Conservation (phyloP, 148 eudicot genomes). For the Mesembryanthemum crystallinum region DNA sequence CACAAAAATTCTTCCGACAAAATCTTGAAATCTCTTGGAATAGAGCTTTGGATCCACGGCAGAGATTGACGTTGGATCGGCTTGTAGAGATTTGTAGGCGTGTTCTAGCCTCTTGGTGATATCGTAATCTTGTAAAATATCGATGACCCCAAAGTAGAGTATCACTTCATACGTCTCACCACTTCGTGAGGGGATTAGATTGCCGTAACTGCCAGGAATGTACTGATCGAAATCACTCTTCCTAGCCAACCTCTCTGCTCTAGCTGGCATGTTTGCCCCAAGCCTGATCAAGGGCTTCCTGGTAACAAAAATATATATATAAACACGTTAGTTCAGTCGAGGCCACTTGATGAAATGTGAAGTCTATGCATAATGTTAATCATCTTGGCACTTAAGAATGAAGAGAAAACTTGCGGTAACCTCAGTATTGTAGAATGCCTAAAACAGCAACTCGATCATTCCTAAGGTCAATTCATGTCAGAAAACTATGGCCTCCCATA, state of each 20-base stretch:
- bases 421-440: neutral
- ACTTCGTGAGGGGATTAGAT: conserved; percentile 42
- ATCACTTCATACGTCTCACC: conserved; percentile 70
- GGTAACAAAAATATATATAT: neutral
- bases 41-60: conserved; percentile 95
- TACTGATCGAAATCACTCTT: conserved; percentile 78
- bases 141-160: conserved; percentile 86
- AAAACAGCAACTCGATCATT: too few species aligned
- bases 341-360: neutral
- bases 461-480: neutral
- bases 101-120: conserved; percentile 90
- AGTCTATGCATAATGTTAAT: neutral
- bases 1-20: conserved; percentile 70
- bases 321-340: neutral
- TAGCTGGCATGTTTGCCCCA: conserved; percentile 94
- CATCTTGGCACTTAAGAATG: neutral
- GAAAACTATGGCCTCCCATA: conserved; percentile 19
- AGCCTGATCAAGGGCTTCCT: conserved; percentile 84
- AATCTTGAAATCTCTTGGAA: conserved; percentile 84
- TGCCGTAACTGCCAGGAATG: conserved; percentile 51
- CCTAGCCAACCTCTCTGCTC: conserved; percentile 68
- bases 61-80: conserved; percentile 81
- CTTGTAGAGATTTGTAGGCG: conserved; percentile 91
- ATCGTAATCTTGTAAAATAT: conserved; percentile 87
- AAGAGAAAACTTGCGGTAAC: neutral